Evolutionary conservation across 2,329 filamentous ascomycete genomes (phyloP), one percentile per base, ranked within the genome.

Genomic region (Colletotrichum somersetense): DNA sequence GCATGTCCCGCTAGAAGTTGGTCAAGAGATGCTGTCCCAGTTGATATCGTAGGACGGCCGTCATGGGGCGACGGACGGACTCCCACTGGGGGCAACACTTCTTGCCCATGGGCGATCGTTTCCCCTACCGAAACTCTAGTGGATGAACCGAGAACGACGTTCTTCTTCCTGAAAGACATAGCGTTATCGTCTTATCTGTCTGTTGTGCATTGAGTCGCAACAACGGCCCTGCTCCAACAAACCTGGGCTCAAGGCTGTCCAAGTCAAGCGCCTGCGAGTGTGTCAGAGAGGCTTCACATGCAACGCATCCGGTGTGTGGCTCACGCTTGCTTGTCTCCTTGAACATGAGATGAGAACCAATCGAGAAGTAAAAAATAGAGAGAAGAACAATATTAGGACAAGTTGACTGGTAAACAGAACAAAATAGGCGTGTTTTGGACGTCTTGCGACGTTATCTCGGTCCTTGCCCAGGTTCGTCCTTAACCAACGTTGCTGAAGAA

Each of bases 61-160:
- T 97, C 95, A 42, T 97, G 85, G 58, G 95, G 94, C 16, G 96
- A 99, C 20, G 96, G 94, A 62, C 96, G 91, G 30, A 95, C 87
- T 26, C 88, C 88, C 0, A 83, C 80, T 2, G 83, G 77, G 50
- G 84, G 81, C 26, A 81, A 77, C 72, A 80, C 81, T 72, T 83
- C 83, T 61, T 77, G 78, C 52, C 78, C 75, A 10, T 72, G 62
- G 59, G 65, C 56, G 33, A 48, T 58, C 5, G 76, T 66, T 11
- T 77, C 70, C 5, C 76, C 67, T 16, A 76, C 76, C 1, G 80
- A 62, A 8, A 42, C 50, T 73, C 73, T 30, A 66, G 63, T 26
- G 71, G 74, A 78, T 20, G 80, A 72, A 50, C 81, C 81, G 50
- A 90, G 83, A 14, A 89, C 84, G 46, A 87, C 83, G 73, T 88